Evolutionary conservation across 2,329 filamentous ascomycete genomes (phyloP).

Genomic region (Rosellinia necatrix): DNA sequence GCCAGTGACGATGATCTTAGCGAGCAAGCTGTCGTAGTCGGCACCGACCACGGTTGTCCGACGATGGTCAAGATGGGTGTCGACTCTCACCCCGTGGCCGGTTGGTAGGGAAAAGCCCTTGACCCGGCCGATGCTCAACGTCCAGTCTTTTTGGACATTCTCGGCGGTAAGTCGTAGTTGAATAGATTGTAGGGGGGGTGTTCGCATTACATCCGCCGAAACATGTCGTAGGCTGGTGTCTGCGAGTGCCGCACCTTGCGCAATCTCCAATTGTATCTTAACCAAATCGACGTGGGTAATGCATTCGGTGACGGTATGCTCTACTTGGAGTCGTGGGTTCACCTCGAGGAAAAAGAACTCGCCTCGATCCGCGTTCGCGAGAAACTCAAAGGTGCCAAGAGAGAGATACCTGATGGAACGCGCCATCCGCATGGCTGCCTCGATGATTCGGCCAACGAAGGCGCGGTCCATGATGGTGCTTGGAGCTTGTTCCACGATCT

Average conservation of each 20-base stretch:
- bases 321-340: conserved; percentile 71
- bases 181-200: conserved; percentile 14
- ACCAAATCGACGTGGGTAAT: conserved; percentile 25
- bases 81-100: conserved; percentile 21
- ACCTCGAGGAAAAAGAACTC: conserved; percentile 63
- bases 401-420: conserved; percentile 44
- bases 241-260: conserved; percentile 11
- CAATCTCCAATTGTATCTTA: conserved; percentile 23
- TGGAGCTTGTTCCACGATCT: conserved; percentile 63
- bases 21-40: conserved; percentile 25
- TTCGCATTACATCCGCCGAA: neutral
- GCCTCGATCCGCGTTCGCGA: conserved; percentile 65
- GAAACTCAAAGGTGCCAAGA: conserved; percentile 54
- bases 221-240: conserved; percentile 14
- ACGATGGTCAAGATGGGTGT: conserved; percentile 21
- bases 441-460: conserved; percentile 53
- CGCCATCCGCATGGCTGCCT: conserved; percentile 58
- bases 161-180: conserved; percentile 25
- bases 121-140: conserved; percentile 22
- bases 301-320: conserved; percentile 75
- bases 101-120: conserved; percentile 17
- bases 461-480: conserved; percentile 52
- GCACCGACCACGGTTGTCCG: conserved; percentile 5
- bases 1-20: conserved; percentile 23
- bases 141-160: conserved; percentile 22